Conservation (phyloP, 306 rosid species). For the Vigna trinervia region DNA sequence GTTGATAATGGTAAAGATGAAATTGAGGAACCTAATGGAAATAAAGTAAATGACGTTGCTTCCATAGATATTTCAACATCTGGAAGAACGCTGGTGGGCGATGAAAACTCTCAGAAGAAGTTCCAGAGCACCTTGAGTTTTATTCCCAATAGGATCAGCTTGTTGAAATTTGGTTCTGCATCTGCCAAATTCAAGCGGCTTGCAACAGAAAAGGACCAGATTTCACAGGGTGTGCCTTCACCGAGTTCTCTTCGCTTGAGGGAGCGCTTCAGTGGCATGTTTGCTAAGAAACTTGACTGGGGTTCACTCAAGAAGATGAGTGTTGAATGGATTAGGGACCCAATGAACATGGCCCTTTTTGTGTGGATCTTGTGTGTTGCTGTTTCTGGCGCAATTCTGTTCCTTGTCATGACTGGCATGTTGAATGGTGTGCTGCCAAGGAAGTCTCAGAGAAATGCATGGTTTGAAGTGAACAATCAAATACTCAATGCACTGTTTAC, state of each 20-base stretch:
- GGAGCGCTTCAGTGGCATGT: constrained; percentile 65
- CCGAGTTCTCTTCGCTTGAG: constrained; percentile 54
- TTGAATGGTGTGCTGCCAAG: constrained; percentile 65
- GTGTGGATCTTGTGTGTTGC: constrained; percentile 78
- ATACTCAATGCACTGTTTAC: constrained; percentile 94
- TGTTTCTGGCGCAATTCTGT: constrained; percentile 89
- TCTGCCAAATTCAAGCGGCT: constrained; percentile 73
- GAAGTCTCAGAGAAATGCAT: constrained; percentile 71
- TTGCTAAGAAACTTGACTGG: constrained; percentile 81
- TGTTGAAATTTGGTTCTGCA: constrained; percentile 80
- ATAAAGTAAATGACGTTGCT: constrained; percentile 46
- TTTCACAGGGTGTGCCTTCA: constrained; percentile 66
- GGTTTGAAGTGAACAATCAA: constrained; percentile 98
- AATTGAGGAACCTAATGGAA: constrained; percentile 58
- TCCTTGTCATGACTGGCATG: constrained; percentile 98
- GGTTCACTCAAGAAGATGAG: constrained; percentile 63
- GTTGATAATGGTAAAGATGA: constrained; percentile 65
- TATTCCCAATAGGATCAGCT: constrained; percentile 51
- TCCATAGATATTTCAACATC: constrained; percentile 63
- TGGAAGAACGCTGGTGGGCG: constrained; percentile 48
- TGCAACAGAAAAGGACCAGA: constrained; percentile 61
- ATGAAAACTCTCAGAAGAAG: constrained; percentile 56
- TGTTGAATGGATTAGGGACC: constrained; percentile 76
- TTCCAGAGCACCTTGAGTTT: constrained; percentile 42
- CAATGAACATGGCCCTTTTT: constrained; percentile 92